Conservation (phyloP, 2,329 filamentous ascomycete species). For the Claviceps arundinis region DNA sequence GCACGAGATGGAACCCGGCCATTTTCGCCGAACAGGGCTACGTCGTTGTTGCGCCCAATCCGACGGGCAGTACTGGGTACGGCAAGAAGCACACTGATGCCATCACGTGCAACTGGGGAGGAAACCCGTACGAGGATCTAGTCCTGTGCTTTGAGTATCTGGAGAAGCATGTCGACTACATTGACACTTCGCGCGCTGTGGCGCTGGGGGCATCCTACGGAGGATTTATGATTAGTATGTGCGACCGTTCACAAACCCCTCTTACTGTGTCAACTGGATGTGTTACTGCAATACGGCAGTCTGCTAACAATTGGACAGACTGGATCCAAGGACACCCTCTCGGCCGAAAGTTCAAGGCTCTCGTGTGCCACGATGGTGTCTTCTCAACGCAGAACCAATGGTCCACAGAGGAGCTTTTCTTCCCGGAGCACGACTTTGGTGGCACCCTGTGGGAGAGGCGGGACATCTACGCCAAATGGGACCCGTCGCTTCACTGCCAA, state of each 20-base stretch:
- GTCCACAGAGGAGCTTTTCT: conserved; percentile 56
- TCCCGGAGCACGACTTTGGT: conserved; percentile 54
- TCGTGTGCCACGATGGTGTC: conserved; percentile 81
- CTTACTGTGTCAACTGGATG: not conserved
- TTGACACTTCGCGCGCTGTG: conserved; percentile 57
- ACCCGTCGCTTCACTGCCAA: conserved; percentile 47
- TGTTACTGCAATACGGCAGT: conserved; percentile 7
- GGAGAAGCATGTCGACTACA: conserved; percentile 47
- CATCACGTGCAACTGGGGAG: conserved; percentile 73
- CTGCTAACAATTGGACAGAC: conserved; percentile 29
- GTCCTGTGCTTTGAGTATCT: conserved; percentile 67
- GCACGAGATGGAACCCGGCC: conserved; percentile 73
- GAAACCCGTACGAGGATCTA: conserved; percentile 70
- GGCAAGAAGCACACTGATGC: conserved; percentile 65
- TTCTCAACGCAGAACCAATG: conserved; percentile 59
- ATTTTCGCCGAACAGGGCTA: conserved; percentile 83
- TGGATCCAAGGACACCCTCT: conserved; percentile 85
- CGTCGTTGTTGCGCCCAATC: conserved; percentile 68
- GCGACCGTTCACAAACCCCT: not conserved
- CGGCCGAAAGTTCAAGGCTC: conserved; percentile 71
- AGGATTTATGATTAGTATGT: conserved; percentile 59
- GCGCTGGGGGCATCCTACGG: conserved; percentile 65
- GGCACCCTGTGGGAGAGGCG: conserved; percentile 49
- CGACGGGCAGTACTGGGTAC: conserved; percentile 72
- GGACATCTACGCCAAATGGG: conserved; percentile 54